Conservation (phyloP, 2,329 filamentous ascomycete species). For the Ascochyta clinopodiicola region DNA sequence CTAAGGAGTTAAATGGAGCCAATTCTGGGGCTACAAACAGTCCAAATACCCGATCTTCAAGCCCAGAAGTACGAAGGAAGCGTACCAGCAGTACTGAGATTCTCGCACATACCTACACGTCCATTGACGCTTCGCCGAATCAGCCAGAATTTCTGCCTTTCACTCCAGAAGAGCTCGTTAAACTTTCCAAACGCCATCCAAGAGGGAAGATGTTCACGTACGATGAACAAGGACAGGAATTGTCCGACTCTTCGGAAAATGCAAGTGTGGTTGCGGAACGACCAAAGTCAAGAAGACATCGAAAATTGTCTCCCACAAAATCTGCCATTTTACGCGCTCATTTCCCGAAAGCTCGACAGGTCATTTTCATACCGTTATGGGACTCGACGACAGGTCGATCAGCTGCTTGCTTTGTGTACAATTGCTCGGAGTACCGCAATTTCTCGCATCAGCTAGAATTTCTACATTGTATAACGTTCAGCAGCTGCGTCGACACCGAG, state of each 20-base stretch:
- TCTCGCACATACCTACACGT: slow-evolving; percentile 44
- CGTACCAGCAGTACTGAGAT: slow-evolving; percentile 46
- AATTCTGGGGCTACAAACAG: not conserved
- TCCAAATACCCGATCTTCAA: slow-evolving; percentile 3
- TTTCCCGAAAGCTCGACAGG: slow-evolving; percentile 13
- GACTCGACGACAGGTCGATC: slow-evolving; percentile 26
- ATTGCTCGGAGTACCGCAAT: slow-evolving; percentile 38
- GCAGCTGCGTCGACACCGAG: slow-evolving; percentile 48
- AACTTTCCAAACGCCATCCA: slow-evolving; percentile 27
- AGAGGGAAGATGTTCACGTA: slow-evolving; percentile 15
- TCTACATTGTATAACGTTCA: slow-evolving; percentile 12
- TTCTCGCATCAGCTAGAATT: slow-evolving; percentile 19
- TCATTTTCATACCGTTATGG: slow-evolving; percentile 35
- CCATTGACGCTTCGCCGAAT: slow-evolving; percentile 34
- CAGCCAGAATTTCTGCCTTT: slow-evolving; percentile 49
- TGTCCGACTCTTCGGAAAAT: slow-evolving; percentile 10
- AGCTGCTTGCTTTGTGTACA: slow-evolving; percentile 25
- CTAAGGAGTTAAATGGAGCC: not conserved
- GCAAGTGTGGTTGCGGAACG: not conserved
- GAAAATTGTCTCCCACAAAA: slow-evolving; percentile 44
- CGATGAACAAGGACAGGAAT: slow-evolving; percentile 12
- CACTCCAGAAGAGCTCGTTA: slow-evolving; percentile 51
- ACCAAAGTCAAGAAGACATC: not conserved
- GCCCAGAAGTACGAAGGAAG: slow-evolving; percentile 34
- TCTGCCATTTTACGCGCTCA: not conserved